phyloP scores from a whole-genome alignment of 192 early-diverging fungal genomes.

The Coemansia sp. region DNA sequence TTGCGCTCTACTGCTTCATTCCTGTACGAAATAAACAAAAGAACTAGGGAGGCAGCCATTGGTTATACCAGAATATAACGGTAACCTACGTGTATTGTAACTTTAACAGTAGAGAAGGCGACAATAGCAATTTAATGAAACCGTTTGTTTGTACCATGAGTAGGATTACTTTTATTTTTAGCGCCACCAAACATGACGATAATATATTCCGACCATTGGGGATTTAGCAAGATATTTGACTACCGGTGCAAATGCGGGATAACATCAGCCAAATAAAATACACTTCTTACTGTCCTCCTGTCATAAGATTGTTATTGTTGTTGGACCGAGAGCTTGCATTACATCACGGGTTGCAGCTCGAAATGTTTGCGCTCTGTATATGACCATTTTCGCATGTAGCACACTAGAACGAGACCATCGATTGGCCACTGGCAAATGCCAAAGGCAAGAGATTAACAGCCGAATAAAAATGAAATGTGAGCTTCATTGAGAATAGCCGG shows the following conservation, averaged over 20 bases:
- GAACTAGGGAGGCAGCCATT: background rate
- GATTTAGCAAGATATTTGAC: background rate
- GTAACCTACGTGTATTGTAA: constrained; percentile 6
- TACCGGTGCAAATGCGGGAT: background rate
- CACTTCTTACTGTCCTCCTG: background rate
- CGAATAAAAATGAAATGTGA: background rate
- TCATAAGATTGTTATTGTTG: background rate
- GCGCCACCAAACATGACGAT: constrained; percentile 20
- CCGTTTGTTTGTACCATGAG: background rate
- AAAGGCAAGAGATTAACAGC: background rate
- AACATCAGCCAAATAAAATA: background rate
- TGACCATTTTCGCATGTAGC: background rate
- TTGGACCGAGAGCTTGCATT: background rate
- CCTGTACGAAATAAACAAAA: background rate
- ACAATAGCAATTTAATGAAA: background rate
- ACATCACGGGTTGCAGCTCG: background rate
- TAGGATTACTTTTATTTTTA: constrained; percentile 33
- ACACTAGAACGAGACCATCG: background rate
- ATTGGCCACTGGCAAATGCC: background rate
- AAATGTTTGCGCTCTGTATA: background rate
- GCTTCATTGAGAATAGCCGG: constrained; percentile 12
- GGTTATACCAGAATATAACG: background rate
- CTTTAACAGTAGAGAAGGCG: background rate
- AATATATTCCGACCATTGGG: background rate
- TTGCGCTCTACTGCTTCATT: background rate